Base-by-base conservation (phyloP, 2,329 filamentous ascomycete species). In the Fusarium sp. region DNA sequence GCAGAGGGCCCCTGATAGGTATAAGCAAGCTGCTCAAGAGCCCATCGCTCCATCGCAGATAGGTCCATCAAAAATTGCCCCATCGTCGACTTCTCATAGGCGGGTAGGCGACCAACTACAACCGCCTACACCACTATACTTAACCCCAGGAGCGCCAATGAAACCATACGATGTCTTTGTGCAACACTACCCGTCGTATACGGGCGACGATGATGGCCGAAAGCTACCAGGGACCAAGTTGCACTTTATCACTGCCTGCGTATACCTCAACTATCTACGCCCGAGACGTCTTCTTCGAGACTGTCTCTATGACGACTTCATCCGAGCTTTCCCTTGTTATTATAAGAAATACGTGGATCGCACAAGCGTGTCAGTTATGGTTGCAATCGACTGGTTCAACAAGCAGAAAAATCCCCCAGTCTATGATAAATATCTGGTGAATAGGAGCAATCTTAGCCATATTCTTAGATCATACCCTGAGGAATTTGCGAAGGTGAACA, bases 291-390 rank as follows among this genome's bases (percentile, higher is more conserved):
- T 67, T 6, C 69, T 86, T 19, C 76, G 79, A 14, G 77, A 79
- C 23, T 83, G 76, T 52, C 69, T 85, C 0, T 87, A 81, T 59
- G 86, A 88, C 65, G 85, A 87, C 54, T 85, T 86, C 51, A 80
- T 88, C 28, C 75, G 80, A 9, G 71, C 75, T 3, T 86, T 82
- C 49, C 76, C 79, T 3, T 72, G 71, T 1, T 77, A 80, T 1
- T 88, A 80, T 63, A 63, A 79, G 8, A 63, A 70, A 1, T 86
- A 86, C 53, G 77, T 82, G 23, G 54, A 70, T 3, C 67, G 69
- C 4, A 56, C 72, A 2, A 69, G 62, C 4, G 69, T 71, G 21
- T 70, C 76, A 21, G 64, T 77, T 1, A 74, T 81, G 10, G 74
- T 78, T 4, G 80, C 79, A 3, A 71, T 82, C 5, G 72, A 82